Evolutionary conservation across 2,329 filamentous ascomycete species (phyloP), one percentile per base, ranked within the genome.

Genomic region (Sclerotinia nivalis): DNA sequence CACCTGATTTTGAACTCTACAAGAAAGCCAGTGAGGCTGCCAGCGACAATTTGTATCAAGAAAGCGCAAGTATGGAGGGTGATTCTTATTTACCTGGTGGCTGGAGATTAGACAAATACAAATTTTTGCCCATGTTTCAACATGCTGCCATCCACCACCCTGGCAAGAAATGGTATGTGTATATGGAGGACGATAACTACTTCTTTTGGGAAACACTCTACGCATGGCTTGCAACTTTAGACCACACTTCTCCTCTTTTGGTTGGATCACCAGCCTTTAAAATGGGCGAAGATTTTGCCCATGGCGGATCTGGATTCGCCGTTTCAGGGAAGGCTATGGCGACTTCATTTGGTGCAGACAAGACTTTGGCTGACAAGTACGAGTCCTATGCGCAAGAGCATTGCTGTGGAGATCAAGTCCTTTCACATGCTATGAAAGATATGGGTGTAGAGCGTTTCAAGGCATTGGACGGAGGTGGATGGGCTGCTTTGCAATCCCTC

Each of bases 71-170:
- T 34, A 70, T 72, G 65, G 71, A 72, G 28, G 71, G 71, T 18
- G 71, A 72, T n/a, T 64, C 50, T 20, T 70, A 72, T 40, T 31
- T 73, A 22, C 70, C 72, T 2, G 66, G 71, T 20, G 82, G 81
- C 1, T 88, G 86, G 87, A 81, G 80, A 25, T 77, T 89, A 52
- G 87, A 89, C 79, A 88, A 87, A 79, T 89, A 87, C 80, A 89
- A 89, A 78, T 88, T 87, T 76, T 80, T 87, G 59, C 86, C 87
- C 75, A 87, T 88, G 76, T 83, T 86, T 18, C 83, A 87, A 77
- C 85, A 86, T 78, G 78, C 84, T 0, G 88, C 83, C 73, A 75
- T 78, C 34, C 77, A 84, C 77, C 81, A 83, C 12, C 86, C 86
- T 13, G 75, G 81, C 69, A 83, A 83, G 69, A 84, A 87, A 73